Conservation (phyloP, 2,329 filamentous ascomycete genomes). For the Fusarium nodosum region DNA sequence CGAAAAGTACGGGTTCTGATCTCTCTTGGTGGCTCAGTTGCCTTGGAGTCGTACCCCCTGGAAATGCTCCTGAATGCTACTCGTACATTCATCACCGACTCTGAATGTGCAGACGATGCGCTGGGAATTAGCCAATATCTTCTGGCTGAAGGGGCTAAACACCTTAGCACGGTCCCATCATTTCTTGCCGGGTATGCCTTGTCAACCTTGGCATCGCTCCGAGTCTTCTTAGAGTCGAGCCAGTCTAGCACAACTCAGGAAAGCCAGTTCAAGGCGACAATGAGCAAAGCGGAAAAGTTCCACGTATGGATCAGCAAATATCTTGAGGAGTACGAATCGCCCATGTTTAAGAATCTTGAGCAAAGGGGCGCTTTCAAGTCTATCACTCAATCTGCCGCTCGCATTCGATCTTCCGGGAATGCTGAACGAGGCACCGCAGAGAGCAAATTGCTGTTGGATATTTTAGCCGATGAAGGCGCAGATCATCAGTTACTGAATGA, state of each 20-base stretch:
- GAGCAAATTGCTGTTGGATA: constrained; percentile 81
- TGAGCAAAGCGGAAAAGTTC: constrained; percentile 81
- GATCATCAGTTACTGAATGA: constrained; percentile 75
- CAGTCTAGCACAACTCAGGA: constrained; percentile 88
- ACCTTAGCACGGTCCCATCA: constrained; percentile 75
- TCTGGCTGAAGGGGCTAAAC: constrained; percentile 73
- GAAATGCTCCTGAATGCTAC: constrained; percentile 91
- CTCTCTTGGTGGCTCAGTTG: constrained; percentile 79
- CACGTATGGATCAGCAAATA: constrained; percentile 82
- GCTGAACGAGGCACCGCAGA: constrained; percentile 79
- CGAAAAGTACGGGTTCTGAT: constrained; percentile 88
- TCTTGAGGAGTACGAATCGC: constrained; percentile 72
- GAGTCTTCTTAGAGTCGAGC: constrained; percentile 79
- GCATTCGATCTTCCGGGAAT: constrained; percentile 77
- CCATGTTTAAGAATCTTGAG: constrained; percentile 62
- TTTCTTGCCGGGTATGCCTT: constrained; percentile 87
- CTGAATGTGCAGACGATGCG: constrained; percentile 90
- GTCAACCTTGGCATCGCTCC: constrained; percentile 82
- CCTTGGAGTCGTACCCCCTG: constrained; percentile 83
- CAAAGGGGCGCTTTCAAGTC: constrained; percentile 71
- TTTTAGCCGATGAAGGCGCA: constrained; percentile 79
- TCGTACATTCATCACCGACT: constrained; percentile 81
- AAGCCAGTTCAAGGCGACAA: constrained; percentile 81
- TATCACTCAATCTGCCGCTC: constrained; percentile 77
- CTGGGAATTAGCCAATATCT: constrained; percentile 90